Evolutionary conservation across 176 grass and related monocot species (phyloP), one percentile per base, ranked within the genome.

Genomic region (Oryza meridionalis): DNA sequence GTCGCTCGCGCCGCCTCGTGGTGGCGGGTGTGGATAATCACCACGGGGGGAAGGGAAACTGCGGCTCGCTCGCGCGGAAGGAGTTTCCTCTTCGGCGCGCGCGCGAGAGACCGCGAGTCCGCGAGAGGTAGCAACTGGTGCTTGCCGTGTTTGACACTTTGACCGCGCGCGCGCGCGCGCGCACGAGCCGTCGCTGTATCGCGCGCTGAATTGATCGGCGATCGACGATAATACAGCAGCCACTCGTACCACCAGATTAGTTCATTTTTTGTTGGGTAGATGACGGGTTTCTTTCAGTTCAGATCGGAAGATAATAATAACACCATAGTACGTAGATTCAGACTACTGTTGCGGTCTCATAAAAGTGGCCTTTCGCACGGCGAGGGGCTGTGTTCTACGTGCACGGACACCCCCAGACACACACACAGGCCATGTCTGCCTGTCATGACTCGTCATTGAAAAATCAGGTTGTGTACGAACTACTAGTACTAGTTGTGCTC

Each of bases 361-460:
- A 11, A 49, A 58, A 58, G 1, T 42, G 67, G n/a, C 79, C 14
- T 43, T 42, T 43, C 79, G 0, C 2, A 29, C n/a, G n/a, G 8
- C 67, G 9, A 81, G n/a, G 32, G 43, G 79, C 29, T 70, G 78
- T n/a, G 38, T n/a, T 51, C 15, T 58, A n/a, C 53, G 53, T 58
- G 53, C 53, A n/a, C 53, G 53, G 21, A 58, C 17, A 21, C 53
- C 0, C 53, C 3, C 51, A 58, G 53, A 21, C 53, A 58, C 19
- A 21, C 53, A 58, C 19, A 21, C 6, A 58, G 53, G 53, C 53
- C 53, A n/a, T 58, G 53, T 58, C 53, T 58, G 53, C 9, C 53
- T 58, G 19, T 58, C 53, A 58, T 58, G 53, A n/a, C 14, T 17
- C 14, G 19, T 58, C 53, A n/a, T 58, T 58, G 21, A 62, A 11